Percentiles rank a stretch among this genome's conserved stretches.
These are phyloP conservation scores for Cladorrhinum sp. DNA, from an alignment of 2,329 filamentous ascomycete species.

Conservation along the genomic window DNA sequence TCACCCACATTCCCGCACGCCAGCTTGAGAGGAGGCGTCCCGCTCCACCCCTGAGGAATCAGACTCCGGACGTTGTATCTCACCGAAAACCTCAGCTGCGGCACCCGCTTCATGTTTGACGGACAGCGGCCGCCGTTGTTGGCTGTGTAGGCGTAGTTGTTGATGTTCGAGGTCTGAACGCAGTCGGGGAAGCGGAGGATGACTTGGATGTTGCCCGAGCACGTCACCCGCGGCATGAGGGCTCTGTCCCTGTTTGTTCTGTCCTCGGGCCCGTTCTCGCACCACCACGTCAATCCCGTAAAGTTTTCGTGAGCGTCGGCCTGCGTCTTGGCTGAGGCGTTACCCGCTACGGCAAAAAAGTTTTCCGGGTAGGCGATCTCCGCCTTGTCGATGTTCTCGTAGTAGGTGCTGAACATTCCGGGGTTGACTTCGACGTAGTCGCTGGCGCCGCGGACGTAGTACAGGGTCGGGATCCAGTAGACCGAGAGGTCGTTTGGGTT, in stretches of 20 bases:
- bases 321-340: slow-evolving; percentile 37
- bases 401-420: slow-evolving; percentile 45
- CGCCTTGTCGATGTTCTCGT: slow-evolving; percentile 41
- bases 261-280: slow-evolving; percentile 33
- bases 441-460: slow-evolving; percentile 36
- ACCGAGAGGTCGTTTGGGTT: slow-evolving; percentile 45
- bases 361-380: slow-evolving; percentile 46
- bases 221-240: slow-evolving; percentile 37
- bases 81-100: slow-evolving; percentile 45
- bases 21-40: slow-evolving; percentile 42
- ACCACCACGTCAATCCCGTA: slow-evolving; percentile 36
- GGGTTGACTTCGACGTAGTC: slow-evolving; percentile 38
- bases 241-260: slow-evolving; percentile 27
- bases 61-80: slow-evolving; percentile 42
- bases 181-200: slow-evolving; percentile 45
- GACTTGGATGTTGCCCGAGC: slow-evolving; percentile 42
- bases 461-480: slow-evolving; percentile 45
- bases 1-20: slow-evolving; percentile 35
- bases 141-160: slow-evolving; percentile 21
- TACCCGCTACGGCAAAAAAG: slow-evolving; percentile 42
- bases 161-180: slow-evolving; percentile 36
- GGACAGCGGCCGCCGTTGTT: slow-evolving; percentile 34
- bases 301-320: slow-evolving; percentile 32
- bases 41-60: slow-evolving; percentile 43
- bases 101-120: slow-evolving; percentile 41